These are phyloP conservation scores for Oropetium thomaeum DNA, from an alignment of 176 grass and related monocot species.

Conservation along the genomic window DNA sequence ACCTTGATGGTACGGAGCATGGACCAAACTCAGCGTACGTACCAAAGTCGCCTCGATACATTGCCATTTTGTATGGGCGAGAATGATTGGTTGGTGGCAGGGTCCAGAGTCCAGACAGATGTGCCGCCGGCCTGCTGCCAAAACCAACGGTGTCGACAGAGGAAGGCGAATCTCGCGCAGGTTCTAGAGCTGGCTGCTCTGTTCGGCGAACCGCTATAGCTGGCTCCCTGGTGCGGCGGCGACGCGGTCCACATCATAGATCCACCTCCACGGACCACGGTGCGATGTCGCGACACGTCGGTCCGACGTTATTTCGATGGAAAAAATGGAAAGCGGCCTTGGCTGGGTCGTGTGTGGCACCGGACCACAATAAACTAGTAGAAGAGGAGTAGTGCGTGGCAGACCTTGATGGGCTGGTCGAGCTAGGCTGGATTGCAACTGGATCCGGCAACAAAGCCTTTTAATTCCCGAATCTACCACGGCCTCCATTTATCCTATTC, in stretches of 20 bases:
- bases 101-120: background rate
- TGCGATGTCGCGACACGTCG: slow-evolving; percentile 16
- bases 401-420: background rate
- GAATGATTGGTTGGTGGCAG: slow-evolving; percentile 5
- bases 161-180: slow-evolving; percentile 27
- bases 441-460: background rate
- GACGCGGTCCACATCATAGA: background rate
- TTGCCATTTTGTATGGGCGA: slow-evolving; percentile 24
- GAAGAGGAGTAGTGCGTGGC: too few species aligned
- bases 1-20: too few species aligned
- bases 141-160: background rate
- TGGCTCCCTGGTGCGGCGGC: background rate
- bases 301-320: background rate
- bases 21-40: background rate
- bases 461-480: background rate
- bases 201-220: background rate
- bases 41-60: background rate
- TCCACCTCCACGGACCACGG: background rate
- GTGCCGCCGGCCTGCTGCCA: slow-evolving; percentile 3
- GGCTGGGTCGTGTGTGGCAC: background rate
- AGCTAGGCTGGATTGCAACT: background rate
- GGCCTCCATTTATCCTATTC: background rate
- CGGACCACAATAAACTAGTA: background rate
- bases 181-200: slow-evolving; percentile 25
- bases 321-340: background rate